phyloP scores from a whole-genome alignment of 2,329 filamentous ascomycete species.

The Xylariaceae sp. region DNA sequence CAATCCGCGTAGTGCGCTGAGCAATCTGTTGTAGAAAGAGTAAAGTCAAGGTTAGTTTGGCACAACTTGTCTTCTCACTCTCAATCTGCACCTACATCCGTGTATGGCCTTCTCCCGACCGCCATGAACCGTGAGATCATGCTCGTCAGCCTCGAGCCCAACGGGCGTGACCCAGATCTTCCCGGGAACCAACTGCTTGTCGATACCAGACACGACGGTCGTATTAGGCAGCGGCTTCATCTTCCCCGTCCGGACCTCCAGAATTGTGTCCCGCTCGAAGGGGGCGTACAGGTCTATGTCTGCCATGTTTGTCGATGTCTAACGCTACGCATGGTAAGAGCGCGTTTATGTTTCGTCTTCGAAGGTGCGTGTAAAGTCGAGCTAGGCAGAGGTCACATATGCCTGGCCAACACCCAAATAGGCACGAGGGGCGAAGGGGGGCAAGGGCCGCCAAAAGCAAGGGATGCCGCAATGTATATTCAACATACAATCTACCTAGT shows the following conservation, averaged over 20 bases:
- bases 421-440: no score
- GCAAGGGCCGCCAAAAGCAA: no score
- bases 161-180: conserved; percentile 42
- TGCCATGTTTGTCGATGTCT: conserved; percentile 19
- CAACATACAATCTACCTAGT: no score
- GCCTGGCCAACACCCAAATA: no score
- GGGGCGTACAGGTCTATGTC: conserved; percentile 31
- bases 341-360: no score
- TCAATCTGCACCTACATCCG: conserved; percentile 39
- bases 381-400: no score
- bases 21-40: conserved; percentile 42
- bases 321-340: background rate
- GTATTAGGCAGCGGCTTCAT: conserved; percentile 51
- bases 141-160: conserved; percentile 55
- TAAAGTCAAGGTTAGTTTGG: background rate
- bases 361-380: no score
- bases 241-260: conserved; percentile 52
- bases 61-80: no score
- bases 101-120: conserved; percentile 59
- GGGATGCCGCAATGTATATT: no score
- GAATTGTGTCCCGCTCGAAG: conserved; percentile 43
- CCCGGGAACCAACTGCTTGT: conserved; percentile 42
- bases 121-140: conserved; percentile 57
- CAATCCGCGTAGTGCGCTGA: conserved; percentile 53
- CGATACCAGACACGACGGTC: conserved; percentile 50